Evolutionary conservation across 2,329 filamentous ascomycete genomes (phyloP).

Genomic region (Verruconis gallopava): DNA sequence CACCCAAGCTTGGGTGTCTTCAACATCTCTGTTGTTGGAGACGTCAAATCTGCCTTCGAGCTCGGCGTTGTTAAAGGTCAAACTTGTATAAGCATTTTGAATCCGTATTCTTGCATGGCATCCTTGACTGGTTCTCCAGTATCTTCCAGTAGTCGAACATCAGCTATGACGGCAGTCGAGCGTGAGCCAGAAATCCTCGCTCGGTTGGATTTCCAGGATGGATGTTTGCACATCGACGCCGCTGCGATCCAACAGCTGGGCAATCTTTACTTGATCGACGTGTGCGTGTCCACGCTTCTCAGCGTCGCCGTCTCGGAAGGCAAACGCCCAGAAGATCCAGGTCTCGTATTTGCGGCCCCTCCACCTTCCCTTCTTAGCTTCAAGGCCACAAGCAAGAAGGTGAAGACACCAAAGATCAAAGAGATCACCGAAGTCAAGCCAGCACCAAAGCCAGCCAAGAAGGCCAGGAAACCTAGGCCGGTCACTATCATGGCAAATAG

Average conservation of each 20-base stretch:
- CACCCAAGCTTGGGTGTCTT: slow-evolving; percentile 33
- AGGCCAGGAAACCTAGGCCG: slow-evolving; percentile 5
- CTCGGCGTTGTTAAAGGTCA: slow-evolving; percentile 8
- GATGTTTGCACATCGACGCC: slow-evolving; percentile 30
- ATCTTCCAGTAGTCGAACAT: slow-evolving; percentile 16
- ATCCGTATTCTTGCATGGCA: slow-evolving; percentile 21
- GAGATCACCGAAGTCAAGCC: slow-evolving; percentile 2
- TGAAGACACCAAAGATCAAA: slow-evolving; percentile 2
- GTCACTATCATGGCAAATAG: slow-evolving; percentile 6
- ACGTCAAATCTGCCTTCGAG: slow-evolving; percentile 16
- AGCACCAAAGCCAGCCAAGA: slow-evolving; percentile 3
- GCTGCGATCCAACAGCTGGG: slow-evolving; percentile 29
- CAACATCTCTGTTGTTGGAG: slow-evolving; percentile 28
- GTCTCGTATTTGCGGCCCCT: slow-evolving; percentile 20
- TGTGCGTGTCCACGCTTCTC: slow-evolving; percentile 28
- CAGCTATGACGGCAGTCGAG: slow-evolving; percentile 7
- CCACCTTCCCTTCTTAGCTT: slow-evolving; percentile 14
- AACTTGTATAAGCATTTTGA: slow-evolving; percentile 24
- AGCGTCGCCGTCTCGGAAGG: slow-evolving; percentile 34
- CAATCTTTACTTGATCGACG: slow-evolving; percentile 34
- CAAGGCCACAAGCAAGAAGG: not conserved
- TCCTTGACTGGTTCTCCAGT: slow-evolving; percentile 3
- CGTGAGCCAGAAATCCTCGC: slow-evolving; percentile 28
- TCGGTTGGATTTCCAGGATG: slow-evolving; percentile 31
- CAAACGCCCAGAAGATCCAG: slow-evolving; percentile 15